Conservation (phyloP, 2,329 filamentous ascomycete species). For the Boeremia exigua region DNA sequence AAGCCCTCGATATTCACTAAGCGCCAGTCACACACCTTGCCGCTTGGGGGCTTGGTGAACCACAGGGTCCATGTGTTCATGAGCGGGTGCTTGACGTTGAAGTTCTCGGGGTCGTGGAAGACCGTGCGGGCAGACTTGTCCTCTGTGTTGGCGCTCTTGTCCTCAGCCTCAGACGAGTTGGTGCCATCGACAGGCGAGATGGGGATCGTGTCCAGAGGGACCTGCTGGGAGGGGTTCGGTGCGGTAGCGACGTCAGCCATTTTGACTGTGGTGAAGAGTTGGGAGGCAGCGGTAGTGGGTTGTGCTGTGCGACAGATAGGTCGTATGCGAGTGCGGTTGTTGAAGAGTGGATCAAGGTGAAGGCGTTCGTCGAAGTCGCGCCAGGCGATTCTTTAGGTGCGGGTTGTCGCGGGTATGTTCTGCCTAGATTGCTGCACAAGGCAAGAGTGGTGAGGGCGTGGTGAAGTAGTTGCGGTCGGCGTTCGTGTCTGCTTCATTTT, state of each 20-base stretch:
- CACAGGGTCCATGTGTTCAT: slow-evolving; percentile 98
- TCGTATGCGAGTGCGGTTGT: slow-evolving; percentile 22
- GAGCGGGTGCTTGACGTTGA: slow-evolving; percentile 98
- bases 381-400: slow-evolving; percentile 38
- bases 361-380: slow-evolving; percentile 39
- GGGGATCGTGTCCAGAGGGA: slow-evolving; percentile 62
- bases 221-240: slow-evolving; percentile 54
- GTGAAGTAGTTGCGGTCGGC: slow-evolving; percentile 23
- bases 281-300: slow-evolving; percentile 10
- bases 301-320: slow-evolving; percentile 12
- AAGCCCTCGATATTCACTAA: not conserved
- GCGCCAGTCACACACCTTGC: slow-evolving; percentile 70
- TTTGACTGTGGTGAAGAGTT: slow-evolving; percentile 18
- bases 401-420: slow-evolving; percentile 29
- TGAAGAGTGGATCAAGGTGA: slow-evolving; percentile 24
- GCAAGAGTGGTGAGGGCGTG: slow-evolving; percentile 21
- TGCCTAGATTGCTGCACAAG: slow-evolving; percentile 18
- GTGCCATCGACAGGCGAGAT: slow-evolving; percentile 59
- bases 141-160: slow-evolving; percentile 51
- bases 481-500: slow-evolving; percentile 26
- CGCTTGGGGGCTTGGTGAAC: slow-evolving; percentile 98
- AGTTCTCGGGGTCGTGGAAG: slow-evolving; percentile 98
- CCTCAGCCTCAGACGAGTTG: slow-evolving; percentile 46
- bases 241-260: slow-evolving; percentile 48
- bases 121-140: slow-evolving; percentile 79